phyloP scores from a whole-genome alignment of 768 basidiomycete genomes.

The Omphalotus guepiniiformis region DNA sequence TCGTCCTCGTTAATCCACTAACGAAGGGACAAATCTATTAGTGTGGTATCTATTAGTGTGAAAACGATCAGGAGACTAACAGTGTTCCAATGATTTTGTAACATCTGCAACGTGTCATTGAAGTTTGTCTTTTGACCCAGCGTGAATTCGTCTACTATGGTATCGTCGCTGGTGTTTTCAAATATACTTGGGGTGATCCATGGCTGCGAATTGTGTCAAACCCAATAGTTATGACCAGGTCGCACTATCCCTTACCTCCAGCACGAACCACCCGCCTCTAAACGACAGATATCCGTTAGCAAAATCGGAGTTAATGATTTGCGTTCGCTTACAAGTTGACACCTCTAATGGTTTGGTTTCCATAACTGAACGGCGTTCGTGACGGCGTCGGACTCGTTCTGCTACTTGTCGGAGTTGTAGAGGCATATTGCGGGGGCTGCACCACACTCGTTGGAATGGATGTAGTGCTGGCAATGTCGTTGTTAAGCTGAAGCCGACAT shows the following conservation, averaged over 20 bases:
- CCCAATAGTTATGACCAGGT: neutral
- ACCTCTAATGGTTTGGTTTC: conserved; percentile 44
- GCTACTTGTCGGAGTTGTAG: conserved; percentile 10
- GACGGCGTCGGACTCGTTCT: conserved; percentile 14
- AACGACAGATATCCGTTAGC: neutral
- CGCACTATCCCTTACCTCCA: conserved; percentile 37
- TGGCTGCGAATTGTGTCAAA: conserved; percentile 36
- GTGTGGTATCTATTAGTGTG: neutral
- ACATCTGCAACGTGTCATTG: conserved; percentile 35
- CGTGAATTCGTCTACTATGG: conserved; percentile 60
- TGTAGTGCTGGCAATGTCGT: conserved; percentile 9
- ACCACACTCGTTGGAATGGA: conserved; percentile 6
- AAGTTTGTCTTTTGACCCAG: conserved; percentile 44
- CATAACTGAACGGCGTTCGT: conserved; percentile 38
- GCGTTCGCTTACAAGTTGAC: conserved; percentile 58
- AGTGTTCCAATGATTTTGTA: conserved; percentile 56
- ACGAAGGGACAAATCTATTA: conserved; percentile 4
- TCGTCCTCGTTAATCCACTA: conserved; percentile 68
- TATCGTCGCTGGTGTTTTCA: conserved; percentile 50
- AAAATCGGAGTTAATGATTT: neutral
- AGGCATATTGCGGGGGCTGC: conserved; percentile 5
- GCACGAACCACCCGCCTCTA: conserved; percentile 62
- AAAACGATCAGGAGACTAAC: conserved; percentile 17
- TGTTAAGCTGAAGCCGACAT: conserved; percentile 24
- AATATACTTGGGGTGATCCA: conserved; percentile 81